A percentile compares a stretch with the other conserved stretches of the same genome.
These are phyloP conservation scores for Gynandropsis gynandra DNA, from an alignment of 345 rosid genomes.

Conservation along the genomic window DNA sequence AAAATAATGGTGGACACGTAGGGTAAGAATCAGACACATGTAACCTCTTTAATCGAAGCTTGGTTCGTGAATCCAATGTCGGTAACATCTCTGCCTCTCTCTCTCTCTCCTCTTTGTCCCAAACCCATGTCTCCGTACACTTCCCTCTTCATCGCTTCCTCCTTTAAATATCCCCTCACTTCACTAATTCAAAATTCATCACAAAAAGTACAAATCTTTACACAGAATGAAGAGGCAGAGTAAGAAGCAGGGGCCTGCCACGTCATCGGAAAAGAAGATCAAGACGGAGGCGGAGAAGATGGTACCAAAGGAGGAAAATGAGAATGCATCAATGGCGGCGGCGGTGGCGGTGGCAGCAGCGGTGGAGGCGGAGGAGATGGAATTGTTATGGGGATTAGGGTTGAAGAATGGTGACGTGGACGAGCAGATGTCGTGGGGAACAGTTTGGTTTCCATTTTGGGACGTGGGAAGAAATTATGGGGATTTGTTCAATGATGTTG, in stretches of 20 bases:
- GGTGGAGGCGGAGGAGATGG: constrained; percentile 17
- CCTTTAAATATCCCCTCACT: constrained; percentile 32
- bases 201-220: constrained; percentile 14
- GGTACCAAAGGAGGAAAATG: constrained; percentile 20
- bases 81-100: constrained; percentile 25
- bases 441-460: constrained; percentile 51
- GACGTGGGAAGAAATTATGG: constrained; percentile 42
- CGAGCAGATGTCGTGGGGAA: constrained; percentile 58
- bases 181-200: constrained; percentile 18
- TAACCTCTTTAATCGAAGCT: constrained; percentile 18
- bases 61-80: constrained; percentile 24
- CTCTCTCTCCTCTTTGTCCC: constrained; percentile 21
- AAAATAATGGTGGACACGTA: constrained; percentile 8
- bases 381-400: constrained; percentile 19
- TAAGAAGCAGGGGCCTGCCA: not conserved
- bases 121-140: constrained; percentile 21
- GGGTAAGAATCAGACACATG: constrained; percentile 13
- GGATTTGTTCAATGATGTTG: constrained; percentile 42
- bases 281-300: constrained; percentile 10
- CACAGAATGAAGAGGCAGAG: constrained; percentile 35
- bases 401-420: constrained; percentile 28
- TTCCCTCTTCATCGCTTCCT: constrained; percentile 1
- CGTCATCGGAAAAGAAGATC: constrained; percentile 21
- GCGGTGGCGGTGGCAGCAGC: constrained; percentile 17
- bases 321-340: constrained; percentile 22